phyloP scores from a whole-genome alignment of 345 rosid species.

The Bruguiera gymnorhiza region DNA sequence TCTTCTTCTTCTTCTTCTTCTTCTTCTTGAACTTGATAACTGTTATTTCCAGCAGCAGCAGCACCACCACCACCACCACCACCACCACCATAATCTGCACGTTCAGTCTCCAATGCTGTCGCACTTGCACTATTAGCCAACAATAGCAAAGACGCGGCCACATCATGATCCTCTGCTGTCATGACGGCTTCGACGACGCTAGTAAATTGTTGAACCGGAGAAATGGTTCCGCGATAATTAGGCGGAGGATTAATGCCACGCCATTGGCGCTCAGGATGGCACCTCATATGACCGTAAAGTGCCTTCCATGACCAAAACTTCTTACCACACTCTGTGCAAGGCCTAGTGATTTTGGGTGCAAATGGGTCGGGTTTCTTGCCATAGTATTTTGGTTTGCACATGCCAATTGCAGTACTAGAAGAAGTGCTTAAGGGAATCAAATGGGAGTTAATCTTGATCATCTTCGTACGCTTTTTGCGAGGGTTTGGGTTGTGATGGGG shows the following conservation, averaged over 20 bases:
- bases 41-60: not conserved
- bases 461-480: constrained; percentile 43
- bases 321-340: constrained; percentile 92
- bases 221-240: constrained; percentile 5
- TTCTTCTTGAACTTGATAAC: constrained; percentile 18
- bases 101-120: not conserved
- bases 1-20: constrained; percentile 7
- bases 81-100: too few species aligned
- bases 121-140: constrained; percentile 32
- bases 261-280: constrained; percentile 70
- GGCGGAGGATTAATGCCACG: constrained; percentile 58
- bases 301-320: constrained; percentile 78
- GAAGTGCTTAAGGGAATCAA: constrained; percentile 1
- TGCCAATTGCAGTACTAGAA: constrained; percentile 9
- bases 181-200: constrained; percentile 17
- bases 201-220: constrained; percentile 8
- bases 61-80: not conserved
- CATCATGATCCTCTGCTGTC: constrained; percentile 62
- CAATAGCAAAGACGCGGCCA: constrained; percentile 61
- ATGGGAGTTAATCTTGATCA: constrained; percentile 12
- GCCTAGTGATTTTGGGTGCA: constrained; percentile 69
- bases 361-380: constrained; percentile 62
- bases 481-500: constrained; percentile 23
- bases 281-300: constrained; percentile 77
- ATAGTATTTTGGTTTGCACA: constrained; percentile 38